Base-by-base conservation (phyloP, 768 basidiomycete genomes). In the Hericium coralloides region DNA sequence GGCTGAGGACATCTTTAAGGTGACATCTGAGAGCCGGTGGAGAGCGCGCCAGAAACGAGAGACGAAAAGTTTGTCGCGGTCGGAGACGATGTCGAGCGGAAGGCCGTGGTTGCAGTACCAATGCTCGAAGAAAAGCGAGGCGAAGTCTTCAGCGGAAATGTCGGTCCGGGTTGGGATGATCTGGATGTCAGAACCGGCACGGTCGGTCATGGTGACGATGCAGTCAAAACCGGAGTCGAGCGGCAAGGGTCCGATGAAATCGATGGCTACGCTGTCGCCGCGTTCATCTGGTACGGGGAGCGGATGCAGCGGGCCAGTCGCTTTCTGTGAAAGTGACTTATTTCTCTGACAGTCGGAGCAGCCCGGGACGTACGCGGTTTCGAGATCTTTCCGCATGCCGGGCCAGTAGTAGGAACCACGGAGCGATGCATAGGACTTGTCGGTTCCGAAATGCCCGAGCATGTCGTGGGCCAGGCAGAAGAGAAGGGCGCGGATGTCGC, bases 331-430 rank as follows among this genome's bases (percentile, higher is more conserved):
- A 38, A 60, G 64, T 2, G 31, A 60, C 60, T 79, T 78, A 61
- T 76, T 72, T 0, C 65, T 52, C 61, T 54, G 70, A 64, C 60
- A 77, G 4, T 31, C 64, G 20, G 20, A 64, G 53, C 69, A 73
- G 8, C 57, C 67, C 57, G 68, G 61, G 0, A 75, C 68, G 14
- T 75, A n/a, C n/a, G n/a, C n/a, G n/a, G n/a, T n/a, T n/a, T n/a
- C n/a, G n/a, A n/a, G n/a, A n/a, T n/a, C n/a, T n/a, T n/a, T n/a
- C n/a, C n/a, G n/a, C n/a, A n/a, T n/a, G n/a, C n/a, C n/a, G n/a
- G n/a, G n/a, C n/a, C 39, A 41, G 39, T 41, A 41, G 39, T 41
- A 41, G 39, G 12, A 10, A 10, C 10, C 10, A 10, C 39, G n/a
- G 39, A 41, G 39, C 9, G 48, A 9, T 17, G 50, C n/a, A n/a